Percentiles rank a stretch among this genome's conserved stretches.
Evolutionary conservation across 176 grass and related monocot species (phyloP).

Genomic region (Thalia dealbata): DNA sequence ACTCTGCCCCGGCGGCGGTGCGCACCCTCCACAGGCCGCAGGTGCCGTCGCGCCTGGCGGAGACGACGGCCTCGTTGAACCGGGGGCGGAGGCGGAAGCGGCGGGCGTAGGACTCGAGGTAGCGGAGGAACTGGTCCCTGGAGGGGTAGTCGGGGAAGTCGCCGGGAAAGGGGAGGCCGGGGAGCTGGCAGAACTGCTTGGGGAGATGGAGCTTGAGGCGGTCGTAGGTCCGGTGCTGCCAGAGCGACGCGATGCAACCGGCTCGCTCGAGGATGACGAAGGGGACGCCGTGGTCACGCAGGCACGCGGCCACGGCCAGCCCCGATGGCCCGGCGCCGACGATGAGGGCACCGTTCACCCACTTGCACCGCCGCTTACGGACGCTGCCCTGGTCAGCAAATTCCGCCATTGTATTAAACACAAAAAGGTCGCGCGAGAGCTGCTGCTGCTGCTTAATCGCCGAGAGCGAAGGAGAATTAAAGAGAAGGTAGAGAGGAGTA

Average conservation of each 20-base stretch:
- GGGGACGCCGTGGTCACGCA: slow-evolving; percentile 26
- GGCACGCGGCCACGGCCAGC: slow-evolving; percentile 27
- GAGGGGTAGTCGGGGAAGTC: slow-evolving; percentile 33
- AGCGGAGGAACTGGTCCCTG: slow-evolving; percentile 25
- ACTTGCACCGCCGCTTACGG: slow-evolving; percentile 17
- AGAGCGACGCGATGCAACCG: slow-evolving; percentile 32
- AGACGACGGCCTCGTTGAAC: slow-evolving; percentile 22
- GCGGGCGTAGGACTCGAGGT: slow-evolving; percentile 26
- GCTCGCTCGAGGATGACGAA: slow-evolving; percentile 30
- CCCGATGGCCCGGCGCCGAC: slow-evolving; percentile 12
- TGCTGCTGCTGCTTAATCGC: background rate
- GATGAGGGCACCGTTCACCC: slow-evolving; percentile 33
- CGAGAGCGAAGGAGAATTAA: background rate
- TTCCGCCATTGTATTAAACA: background rate
- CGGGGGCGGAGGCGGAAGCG: slow-evolving; percentile 25
- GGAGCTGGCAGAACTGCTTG: background rate
- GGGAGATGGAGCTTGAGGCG: background rate
- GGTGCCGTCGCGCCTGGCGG: slow-evolving; percentile 22
- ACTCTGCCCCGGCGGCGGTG: slow-evolving; percentile 22
- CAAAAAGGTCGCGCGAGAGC: background rate
- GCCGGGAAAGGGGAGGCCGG: slow-evolving; percentile 24
- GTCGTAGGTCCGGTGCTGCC: slow-evolving; percentile 34
- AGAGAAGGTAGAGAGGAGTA: too few species aligned
- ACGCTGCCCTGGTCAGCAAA: background rate
- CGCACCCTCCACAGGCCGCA: slow-evolving; percentile 34